Evolutionary conservation across 805 yeast species (phyloP), one percentile per base, ranked within the genome.

Genomic region (Yamadazyma paraphyllophila): DNA sequence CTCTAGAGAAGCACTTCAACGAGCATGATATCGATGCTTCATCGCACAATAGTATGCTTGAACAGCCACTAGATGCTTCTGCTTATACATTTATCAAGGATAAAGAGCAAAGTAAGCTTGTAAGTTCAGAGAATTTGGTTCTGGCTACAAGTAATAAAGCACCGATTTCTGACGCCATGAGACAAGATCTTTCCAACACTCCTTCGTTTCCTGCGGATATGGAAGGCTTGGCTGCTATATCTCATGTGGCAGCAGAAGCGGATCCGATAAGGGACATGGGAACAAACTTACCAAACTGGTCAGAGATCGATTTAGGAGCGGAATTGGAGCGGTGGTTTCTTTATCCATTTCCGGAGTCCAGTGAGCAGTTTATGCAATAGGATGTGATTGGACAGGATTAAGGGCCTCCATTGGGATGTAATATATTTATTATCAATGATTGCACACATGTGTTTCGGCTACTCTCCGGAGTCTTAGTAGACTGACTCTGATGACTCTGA

Each of bases 261-360:
- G 43, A 44, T 11, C 48, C 48, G 11, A 32, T 36, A n/a, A 35
- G 39, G 12, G 44, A 39, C 11, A 41, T 39, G 12, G 35, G 36
- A 6, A 26, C 24, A 3, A 20, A 15, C 12, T n/a, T 40, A 3
- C 29, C 32, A 11, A 24, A 26, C 8, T 48, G 44, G 45, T 36
- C 50, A 10, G 50, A 44, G 26, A 26, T 33, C 7, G 39, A 36
- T 33, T 33, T 50, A 15, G 53, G 48, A 1, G 53, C 53, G 7
- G 53, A 50, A 26, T 36, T 50, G n/a, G 53, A 50, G 25, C 25
- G 53, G 13, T 50, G 53, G 53, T 50, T 50, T 26, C 45, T 50
- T 14, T 42, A 44, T 29, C 53, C 53, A 17, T 39, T 50, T 34
- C 45, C 47, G 3, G 53, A 50, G 16, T 16, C 35, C 8, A 44